Percentiles rank a stretch among this genome's conserved stretches.
Evolutionary conservation across 805 yeast genomes (phyloP).

Genomic region (Monosporozyma servazzii): DNA sequence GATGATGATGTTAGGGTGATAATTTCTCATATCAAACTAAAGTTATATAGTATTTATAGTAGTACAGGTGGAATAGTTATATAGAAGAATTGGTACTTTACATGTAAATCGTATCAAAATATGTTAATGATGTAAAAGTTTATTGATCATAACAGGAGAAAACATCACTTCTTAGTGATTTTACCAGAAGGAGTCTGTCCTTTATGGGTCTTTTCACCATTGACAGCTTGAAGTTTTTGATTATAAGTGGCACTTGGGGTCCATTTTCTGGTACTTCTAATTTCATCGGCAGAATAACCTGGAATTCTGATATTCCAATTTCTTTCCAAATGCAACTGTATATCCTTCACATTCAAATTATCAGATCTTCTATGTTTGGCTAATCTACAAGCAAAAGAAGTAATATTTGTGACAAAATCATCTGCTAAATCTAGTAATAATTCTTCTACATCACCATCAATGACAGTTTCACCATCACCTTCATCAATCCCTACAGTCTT

Average conservation of each 20-base stretch:
- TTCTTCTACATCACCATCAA: conserved; percentile 96
- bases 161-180: background rate
- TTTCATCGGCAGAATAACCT: conserved; percentile 86
- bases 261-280: conserved; percentile 67
- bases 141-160: background rate
- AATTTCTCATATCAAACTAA: background rate
- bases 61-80: background rate
- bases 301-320: conserved; percentile 95
- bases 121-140: background rate
- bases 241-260: conserved; percentile 53
- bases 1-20: background rate
- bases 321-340: conserved; percentile 82
- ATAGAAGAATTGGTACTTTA: background rate
- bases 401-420: conserved; percentile 85
- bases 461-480: conserved; percentile 82
- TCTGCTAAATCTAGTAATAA: conserved; percentile 86
- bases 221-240: conserved; percentile 49
- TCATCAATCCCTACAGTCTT: conserved; percentile 74
- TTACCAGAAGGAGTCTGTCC: background rate
- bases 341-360: conserved; percentile 75
- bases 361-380: conserved; percentile 93
- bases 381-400: conserved; percentile 85
- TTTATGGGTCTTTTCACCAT: conserved; percentile 14
- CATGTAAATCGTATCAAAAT: background rate
- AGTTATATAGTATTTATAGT: background rate